These are phyloP conservation scores for Gleditsia sinensis DNA, from an alignment of 306 rosid genomes.

Conservation along the genomic window DNA sequence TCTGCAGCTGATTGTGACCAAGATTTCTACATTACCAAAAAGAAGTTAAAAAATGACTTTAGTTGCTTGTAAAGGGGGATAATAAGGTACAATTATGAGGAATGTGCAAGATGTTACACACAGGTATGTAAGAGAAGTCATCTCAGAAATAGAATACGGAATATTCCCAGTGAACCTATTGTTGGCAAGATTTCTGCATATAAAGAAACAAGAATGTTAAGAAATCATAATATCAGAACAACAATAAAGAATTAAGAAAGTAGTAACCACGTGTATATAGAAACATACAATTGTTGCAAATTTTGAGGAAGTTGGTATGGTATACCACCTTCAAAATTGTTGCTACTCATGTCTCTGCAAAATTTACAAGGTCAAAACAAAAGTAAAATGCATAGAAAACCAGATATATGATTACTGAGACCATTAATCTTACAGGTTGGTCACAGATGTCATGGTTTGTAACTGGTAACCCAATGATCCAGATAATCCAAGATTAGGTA, in stretches of 20 bases:
- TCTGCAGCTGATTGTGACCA: conserved; percentile 83
- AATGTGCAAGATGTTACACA: conserved; percentile 49
- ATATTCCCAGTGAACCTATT: conserved; percentile 60
- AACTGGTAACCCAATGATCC: conserved; percentile 68
- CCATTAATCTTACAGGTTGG: conserved; percentile 67
- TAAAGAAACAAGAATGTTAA: conserved; percentile 29
- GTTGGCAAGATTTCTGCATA: conserved; percentile 76
- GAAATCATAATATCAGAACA: conserved; percentile 24
- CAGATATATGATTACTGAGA: conserved; percentile 27
- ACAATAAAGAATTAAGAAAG: conserved; percentile 13
- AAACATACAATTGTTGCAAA: conserved; percentile 71
- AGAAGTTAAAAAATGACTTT: conserved; percentile 21
- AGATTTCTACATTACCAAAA: conserved; percentile 63
- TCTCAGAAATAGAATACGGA: conserved; percentile 68
- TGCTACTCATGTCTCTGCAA: conserved; percentile 87
- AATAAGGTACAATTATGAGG: conserved; percentile 27
- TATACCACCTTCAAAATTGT: conserved; percentile 60
- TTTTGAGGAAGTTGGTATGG: conserved; percentile 74
- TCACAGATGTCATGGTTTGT: conserved; percentile 52
- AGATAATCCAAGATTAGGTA: conserved; percentile 63
- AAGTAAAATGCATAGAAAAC: conserved; percentile 16
- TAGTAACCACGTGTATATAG: conserved; percentile 24
- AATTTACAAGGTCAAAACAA: conserved; percentile 35
- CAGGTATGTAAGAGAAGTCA: conserved; percentile 69
- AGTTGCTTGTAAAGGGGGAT: conserved; percentile 25